Base-by-base conservation (phyloP, 768 basidiomycete species). In the Paxillus involutus region DNA sequence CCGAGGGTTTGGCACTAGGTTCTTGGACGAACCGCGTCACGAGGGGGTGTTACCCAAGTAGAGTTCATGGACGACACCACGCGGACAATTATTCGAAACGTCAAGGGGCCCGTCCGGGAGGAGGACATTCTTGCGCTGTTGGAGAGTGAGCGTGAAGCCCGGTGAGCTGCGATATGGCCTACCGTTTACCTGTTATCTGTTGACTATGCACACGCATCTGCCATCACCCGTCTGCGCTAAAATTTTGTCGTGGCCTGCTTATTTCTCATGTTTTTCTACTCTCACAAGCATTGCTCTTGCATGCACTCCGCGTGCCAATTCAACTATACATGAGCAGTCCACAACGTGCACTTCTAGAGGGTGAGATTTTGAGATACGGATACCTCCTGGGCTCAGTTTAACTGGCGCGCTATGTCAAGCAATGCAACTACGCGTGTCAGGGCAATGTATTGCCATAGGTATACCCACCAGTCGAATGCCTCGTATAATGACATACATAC, bases 21-120 rank as follows among this genome's bases (percentile, higher is more conserved):
- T 73, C 88, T 98, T 68, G 97, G 97, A 69, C 88, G 96, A 68
- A 99, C 97, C 71, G 96, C 96, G 58, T 98, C 95, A 65, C 92
- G 96, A 72, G 96, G 96, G 77, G 96, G 96, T 79, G 94, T 98
- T 67, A 98, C 94, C 57, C 95, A 98, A 81, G 95, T 99, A 63
- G 97, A 98, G 72, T 97, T 98, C 80, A 88, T 98, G 89, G 96
- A 98, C 73, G 95, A 98, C 73, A 85, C 91, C 51, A 84, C 86
- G 61, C 90, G 96, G 65, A 89, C 91, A 62, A 96, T 99, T 75
- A 96, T 98, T 75, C 91, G 96, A 49, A 99, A 99, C 78, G 96
- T 98, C 62, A 98, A 98, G 77, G 97, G 97, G 1, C 95, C 97
- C 56, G 95, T 98, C 56, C 80, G 92, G 59, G 89, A 94, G 76